Base-by-base conservation (phyloP, 2,329 filamentous ascomycete species). In the Cordyceps tenuipes region DNA sequence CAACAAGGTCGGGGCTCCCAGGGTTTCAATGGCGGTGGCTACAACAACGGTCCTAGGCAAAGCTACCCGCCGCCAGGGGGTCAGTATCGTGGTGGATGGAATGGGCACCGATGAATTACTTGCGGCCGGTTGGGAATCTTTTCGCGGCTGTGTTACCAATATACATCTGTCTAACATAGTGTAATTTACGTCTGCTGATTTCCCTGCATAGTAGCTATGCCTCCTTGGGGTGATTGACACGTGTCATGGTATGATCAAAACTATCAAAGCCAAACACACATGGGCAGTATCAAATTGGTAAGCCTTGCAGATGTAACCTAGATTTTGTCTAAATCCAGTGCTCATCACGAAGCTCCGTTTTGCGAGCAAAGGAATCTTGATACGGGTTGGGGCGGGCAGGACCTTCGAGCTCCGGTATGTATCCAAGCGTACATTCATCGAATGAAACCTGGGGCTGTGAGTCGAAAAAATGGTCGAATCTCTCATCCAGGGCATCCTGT, bases 401-500 rank as follows among this genome's bases (percentile, higher is more conserved):
- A 0, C 83, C 83, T 67, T 87, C 82, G 3, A 77, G 77, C 21
- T 77, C 76, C 0, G 79, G 46, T 17, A 86, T 72, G 63, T 86
- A 82, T 0, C 83, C 84, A 39, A 73, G 51, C 64, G 79, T 77
- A 66, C 84, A 86, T 34, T 75, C 74, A 1, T 72, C 71, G 64
- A 79, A 86, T 3, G 69, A 67, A 0, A 87, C 79, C 43, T 74
- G 74, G 3, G 72, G 71, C 70, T 79, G 78, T 44, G 73, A 67
- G 17, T 64, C 68, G 63, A 86, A 86, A 63, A 84, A 85, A 0
- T 59, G 62, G 66, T 86, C 81, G 53, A 77, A 84, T 0, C 67
- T 66, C 0, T 68, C 48, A 6, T 70, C 63, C 60, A 86, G 68
- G 0, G 83, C 83, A 21, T 84, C 80, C 1, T 66, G 66, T 5